Conservation (phyloP, 2,329 filamentous ascomycete genomes). For the Talaromyces rugulosus region DNA sequence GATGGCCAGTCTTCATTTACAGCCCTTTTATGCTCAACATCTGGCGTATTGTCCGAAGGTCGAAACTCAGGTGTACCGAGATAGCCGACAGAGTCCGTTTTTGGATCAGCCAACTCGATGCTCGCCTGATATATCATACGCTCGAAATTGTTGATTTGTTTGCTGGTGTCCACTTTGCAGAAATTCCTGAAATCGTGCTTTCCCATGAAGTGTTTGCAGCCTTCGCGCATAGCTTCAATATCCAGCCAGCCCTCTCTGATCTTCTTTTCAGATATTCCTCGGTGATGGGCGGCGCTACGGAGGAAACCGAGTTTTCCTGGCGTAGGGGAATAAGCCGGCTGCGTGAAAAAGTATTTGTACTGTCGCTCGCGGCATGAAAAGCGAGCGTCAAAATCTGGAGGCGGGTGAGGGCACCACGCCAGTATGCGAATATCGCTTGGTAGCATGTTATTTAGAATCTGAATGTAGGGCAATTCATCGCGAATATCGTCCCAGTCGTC, state of each 20-base stretch:
- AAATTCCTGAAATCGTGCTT: conserved; percentile 94
- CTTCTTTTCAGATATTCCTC: conserved; percentile 20
- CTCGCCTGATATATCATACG: conserved; percentile 75
- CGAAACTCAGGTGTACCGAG: conserved; percentile 35
- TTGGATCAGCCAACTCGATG: conserved; percentile 64
- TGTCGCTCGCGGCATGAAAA: conserved; percentile 88
- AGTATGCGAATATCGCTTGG: conserved; percentile 85
- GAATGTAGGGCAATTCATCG: conserved; percentile 81
- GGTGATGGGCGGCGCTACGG: conserved; percentile 20
- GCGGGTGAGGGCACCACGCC: conserved; percentile 85
- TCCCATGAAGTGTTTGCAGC: conserved; percentile 75
- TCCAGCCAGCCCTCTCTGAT: conserved; percentile 73
- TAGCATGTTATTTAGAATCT: conserved; percentile 79
- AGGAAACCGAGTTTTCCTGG: conserved; percentile 52
- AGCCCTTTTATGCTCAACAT: conserved; percentile 36
- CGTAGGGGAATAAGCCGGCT: conserved; percentile 75
- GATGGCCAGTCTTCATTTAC: conserved; percentile 27
- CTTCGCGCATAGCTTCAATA: conserved; percentile 78
- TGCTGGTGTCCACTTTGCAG: conserved; percentile 86
- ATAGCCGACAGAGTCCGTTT: conserved; percentile 54
- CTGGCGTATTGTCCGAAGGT: conserved; percentile 20
- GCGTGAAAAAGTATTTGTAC: conserved; percentile 97
- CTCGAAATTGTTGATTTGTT: conserved; percentile 81
- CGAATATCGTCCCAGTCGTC: conserved; percentile 60
- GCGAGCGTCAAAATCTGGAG: conserved; percentile 76